Percentiles rank a stretch among this genome's conserved stretches.
Evolutionary conservation across 805 yeast genomes (phyloP).

Genomic region (Starmerella apicola): DNA sequence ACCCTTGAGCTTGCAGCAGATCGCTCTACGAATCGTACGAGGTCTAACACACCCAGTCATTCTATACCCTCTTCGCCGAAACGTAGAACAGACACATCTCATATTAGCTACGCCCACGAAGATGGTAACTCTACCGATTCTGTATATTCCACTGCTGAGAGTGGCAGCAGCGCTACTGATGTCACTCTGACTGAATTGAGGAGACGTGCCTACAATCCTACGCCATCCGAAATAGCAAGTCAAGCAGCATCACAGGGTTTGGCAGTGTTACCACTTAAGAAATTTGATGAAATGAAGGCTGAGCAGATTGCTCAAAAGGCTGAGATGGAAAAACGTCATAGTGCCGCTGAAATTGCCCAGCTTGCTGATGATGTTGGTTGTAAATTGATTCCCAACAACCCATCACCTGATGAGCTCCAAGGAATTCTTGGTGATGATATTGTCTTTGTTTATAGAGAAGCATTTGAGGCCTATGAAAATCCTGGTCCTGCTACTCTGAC

Average conservation of each 20-base stretch:
- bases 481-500: conserved; percentile 17
- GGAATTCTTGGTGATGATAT: conserved; percentile 8
- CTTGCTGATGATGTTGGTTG: conserved; percentile 13
- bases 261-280: conserved; percentile 10
- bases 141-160: not conserved
- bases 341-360: conserved; percentile 26
- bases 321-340: not conserved
- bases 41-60: not conserved
- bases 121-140: not conserved
- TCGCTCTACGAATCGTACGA: not conserved
- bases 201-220: conserved; percentile 2
- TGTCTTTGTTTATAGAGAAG: conserved; percentile 14
- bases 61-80: not conserved
- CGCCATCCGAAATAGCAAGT: conserved; percentile 9
- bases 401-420: conserved; percentile 11
- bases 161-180: not conserved
- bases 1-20: not conserved
- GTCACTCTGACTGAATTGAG: not conserved
- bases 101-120: not conserved
- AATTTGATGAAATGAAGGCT: conserved; percentile 7
- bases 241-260: conserved; percentile 16
- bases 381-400: conserved; percentile 13
- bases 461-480: conserved; percentile 13
- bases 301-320: conserved; percentile 18
- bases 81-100: too few species aligned